Evolutionary conservation across 768 basidiomycete genomes (phyloP), one percentile per base, ranked within the genome.

Genomic region (Tulasnella sp.): DNA sequence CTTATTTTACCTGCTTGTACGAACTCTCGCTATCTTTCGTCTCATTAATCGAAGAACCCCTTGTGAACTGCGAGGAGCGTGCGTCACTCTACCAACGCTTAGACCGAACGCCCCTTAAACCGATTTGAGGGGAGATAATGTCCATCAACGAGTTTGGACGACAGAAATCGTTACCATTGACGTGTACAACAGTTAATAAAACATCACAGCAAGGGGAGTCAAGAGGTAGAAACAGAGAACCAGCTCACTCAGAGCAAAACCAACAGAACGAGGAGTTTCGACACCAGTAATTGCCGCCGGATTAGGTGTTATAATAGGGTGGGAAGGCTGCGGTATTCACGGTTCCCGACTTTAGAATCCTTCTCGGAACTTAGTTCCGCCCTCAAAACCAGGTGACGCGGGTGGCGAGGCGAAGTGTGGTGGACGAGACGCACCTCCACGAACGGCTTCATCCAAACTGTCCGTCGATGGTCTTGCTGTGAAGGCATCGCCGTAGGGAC

Each of bases 371-470:
- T 71, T 71, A 25, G 69, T 39, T 45, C 69, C 69, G 22, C 37
- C 69, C 9, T 71, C 37, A 19, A 71, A 71, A 39, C 37, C 17
- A 2, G 69, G 69, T 45, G 69, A 71, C 37, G 38, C 38, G 11
- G 69, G 69, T 39, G 38, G 38, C n/a, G 69, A 71, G 36, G n/a
- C 58, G 58, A 64, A 64, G 6, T 64, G 58, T 29, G 58, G 58
- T 64, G 58, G 58, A 31, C 58, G 58, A 64, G 9, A 1, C 6
- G 58, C 29, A 0, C 58, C 58, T 34, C 58, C 37, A 0, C 49
- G 71, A n/a, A 74, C 73, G 19, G 73, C 73, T 54, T 74, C 73
- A 58, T 74, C 73, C 52, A 74, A 54, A 15, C 49, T 58, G n/a
- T 74, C 73, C 52, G 72, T 73, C 7, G 72, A 73, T 12, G 72